These are phyloP conservation scores for Heliosperma pusillum DNA, from an alignment of 148 eudicot genomes.

Conservation along the genomic window DNA sequence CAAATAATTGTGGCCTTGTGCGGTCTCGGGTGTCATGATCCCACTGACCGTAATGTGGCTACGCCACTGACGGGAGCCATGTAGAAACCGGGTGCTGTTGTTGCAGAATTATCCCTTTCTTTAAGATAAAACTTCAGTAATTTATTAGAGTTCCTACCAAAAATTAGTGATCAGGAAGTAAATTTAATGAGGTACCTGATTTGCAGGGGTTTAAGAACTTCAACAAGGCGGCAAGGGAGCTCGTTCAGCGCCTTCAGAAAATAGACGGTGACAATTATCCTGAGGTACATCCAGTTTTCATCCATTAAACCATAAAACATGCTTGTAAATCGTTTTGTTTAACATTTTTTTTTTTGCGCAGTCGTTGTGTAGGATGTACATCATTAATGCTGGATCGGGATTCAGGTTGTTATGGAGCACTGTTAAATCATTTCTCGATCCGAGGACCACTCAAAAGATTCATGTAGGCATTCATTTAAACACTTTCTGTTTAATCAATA, in stretches of 20 bases:
- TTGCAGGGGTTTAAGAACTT: constrained; percentile 75
- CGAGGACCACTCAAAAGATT: constrained; percentile 82
- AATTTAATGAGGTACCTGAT: not conserved
- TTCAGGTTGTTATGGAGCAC: constrained; percentile 91
- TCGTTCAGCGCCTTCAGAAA: constrained; percentile 74
- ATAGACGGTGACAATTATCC: constrained; percentile 85
- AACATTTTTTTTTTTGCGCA: constrained; percentile 23
- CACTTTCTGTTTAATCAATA: not conserved
- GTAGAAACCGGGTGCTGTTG: too few relatives aligned
- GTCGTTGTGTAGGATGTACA: constrained; percentile 85
- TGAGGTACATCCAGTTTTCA: constrained; percentile 38
- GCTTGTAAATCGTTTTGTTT: not conserved
- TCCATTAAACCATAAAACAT: not conserved
- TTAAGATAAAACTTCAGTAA: too few relatives aligned
- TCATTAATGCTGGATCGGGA: constrained; percentile 95
- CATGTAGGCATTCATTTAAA: constrained; percentile 46
- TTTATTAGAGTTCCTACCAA: too few relatives aligned
- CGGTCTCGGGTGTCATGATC: too few relatives aligned
- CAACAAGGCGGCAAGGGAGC: constrained; percentile 83
- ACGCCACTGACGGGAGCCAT: too few relatives aligned
- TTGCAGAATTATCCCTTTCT: too few relatives aligned
- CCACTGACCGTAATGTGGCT: too few relatives aligned
- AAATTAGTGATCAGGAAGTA: not conserved
- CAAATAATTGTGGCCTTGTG: too few relatives aligned
- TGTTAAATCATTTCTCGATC: constrained; percentile 85